phyloP scores from a whole-genome alignment of 1,284 basidiomycete genomes.

The Ganoderma resinaceum region DNA sequence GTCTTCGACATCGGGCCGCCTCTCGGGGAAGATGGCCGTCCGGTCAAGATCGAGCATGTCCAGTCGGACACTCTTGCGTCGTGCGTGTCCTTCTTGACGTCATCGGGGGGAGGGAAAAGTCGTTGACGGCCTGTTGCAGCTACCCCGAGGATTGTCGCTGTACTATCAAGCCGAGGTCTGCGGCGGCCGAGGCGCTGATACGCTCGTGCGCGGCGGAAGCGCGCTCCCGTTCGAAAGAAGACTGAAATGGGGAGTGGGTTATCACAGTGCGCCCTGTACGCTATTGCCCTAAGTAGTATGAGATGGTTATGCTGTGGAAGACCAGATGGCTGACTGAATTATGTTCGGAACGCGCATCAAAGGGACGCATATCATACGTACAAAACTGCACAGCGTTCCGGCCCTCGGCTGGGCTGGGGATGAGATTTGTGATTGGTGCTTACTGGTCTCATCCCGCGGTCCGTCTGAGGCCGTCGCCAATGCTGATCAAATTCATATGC shows the following conservation, averaged over 20 bases:
- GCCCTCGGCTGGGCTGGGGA: not conserved
- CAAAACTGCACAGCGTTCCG: not conserved
- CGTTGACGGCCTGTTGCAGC: not conserved
- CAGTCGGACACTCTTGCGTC: constrained; percentile 5
- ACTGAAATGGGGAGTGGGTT: not conserved
- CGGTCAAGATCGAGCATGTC: constrained; percentile 4
- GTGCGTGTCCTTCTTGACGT: not conserved
- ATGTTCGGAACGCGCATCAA: not conserved
- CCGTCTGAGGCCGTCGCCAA: not conserved
- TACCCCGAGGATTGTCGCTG: constrained; percentile 15
- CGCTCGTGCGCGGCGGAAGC: not conserved
- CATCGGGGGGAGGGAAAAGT: not conserved
- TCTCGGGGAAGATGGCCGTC: constrained; percentile 8
- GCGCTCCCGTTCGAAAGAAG: not conserved
- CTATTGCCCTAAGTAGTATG: not conserved
- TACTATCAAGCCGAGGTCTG: constrained; percentile 9
- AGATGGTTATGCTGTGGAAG: not conserved
- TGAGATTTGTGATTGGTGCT: not conserved
- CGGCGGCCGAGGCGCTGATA: constrained; percentile 1
- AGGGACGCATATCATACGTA: not conserved
- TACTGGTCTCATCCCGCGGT: not conserved
- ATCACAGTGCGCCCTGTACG: too few species aligned
- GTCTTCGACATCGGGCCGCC: constrained; percentile 18
- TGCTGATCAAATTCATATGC: not conserved
- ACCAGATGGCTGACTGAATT: not conserved